A percentile compares a stretch with the other conserved stretches of the same genome.
phyloP scores from a whole-genome alignment of 345 rosid genomes.

The Salix dunnii region DNA sequence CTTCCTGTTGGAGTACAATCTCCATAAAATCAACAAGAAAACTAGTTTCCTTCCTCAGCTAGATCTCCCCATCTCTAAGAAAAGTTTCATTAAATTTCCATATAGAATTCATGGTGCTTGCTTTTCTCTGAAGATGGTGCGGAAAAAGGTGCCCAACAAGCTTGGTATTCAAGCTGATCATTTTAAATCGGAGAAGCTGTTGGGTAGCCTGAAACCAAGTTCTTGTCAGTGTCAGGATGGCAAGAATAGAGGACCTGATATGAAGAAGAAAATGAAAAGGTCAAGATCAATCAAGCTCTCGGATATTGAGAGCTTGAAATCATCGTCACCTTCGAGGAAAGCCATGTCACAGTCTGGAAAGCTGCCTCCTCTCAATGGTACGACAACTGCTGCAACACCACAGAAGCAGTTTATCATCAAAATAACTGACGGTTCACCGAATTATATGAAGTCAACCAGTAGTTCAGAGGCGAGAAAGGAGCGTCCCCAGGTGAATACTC shows the following conservation, averaged over 20 bases:
- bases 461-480: slow-evolving; percentile 81
- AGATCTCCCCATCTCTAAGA: slow-evolving; percentile 7
- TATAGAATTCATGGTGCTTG: slow-evolving; percentile 16
- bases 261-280: slow-evolving; percentile 77
- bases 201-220: slow-evolving; percentile 43
- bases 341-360: slow-evolving; percentile 46
- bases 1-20: not conserved
- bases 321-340: slow-evolving; percentile 31
- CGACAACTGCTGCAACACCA: slow-evolving; percentile 14
- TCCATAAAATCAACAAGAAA: slow-evolving; percentile 3
- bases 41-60: slow-evolving; percentile 23
- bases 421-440: slow-evolving; percentile 44
- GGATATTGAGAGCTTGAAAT: slow-evolving; percentile 32
- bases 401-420: slow-evolving; percentile 39
- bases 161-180: slow-evolving; percentile 53
- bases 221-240: slow-evolving; percentile 47
- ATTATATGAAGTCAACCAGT: slow-evolving; percentile 85
- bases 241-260: slow-evolving; percentile 59
- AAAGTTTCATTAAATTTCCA: slow-evolving; percentile 13
- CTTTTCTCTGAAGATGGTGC: slow-evolving; percentile 69
- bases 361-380: slow-evolving; percentile 26
- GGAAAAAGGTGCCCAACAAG: slow-evolving; percentile 52
- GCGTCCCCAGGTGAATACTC: slow-evolving; percentile 37
- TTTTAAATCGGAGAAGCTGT: slow-evolving; percentile 43
- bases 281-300: slow-evolving; percentile 56